Evolutionary conservation across 768 basidiomycete species (phyloP), one percentile per base, ranked within the genome.

Genomic region (Tulasnella sp.): DNA sequence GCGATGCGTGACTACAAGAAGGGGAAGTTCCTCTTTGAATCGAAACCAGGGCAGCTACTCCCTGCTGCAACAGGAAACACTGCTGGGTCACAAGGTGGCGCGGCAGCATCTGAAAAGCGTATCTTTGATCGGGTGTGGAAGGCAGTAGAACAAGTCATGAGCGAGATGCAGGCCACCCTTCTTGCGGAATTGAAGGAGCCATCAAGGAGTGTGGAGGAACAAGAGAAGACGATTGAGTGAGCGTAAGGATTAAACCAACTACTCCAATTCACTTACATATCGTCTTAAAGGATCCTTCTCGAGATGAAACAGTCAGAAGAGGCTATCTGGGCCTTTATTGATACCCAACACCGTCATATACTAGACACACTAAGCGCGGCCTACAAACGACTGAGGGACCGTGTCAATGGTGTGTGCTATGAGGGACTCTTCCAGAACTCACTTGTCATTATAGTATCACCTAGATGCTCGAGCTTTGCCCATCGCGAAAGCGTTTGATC

Each of bases 1-100:
- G 94, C 93, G 0, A 75, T 99, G 67, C 81, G 92, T 19, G 92
- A 96, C 65, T 99, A 98, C 75, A 94, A 94, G 73, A 97, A 96
- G 70, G 96, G 94, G 21, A 90, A 92, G 63, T 84, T 87, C 70
- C 75, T 97, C 27, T 77, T 94, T 45, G 87, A 92, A 66, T 85
- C 87, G 8, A 81, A 90, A n/a, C 89, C 92, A 0, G 85, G 84
- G 0, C 91, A 92, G 67, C 75, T 92, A 1, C 74, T 90, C 1
- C 85, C 91, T 2, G 76, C 81, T 19, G 62, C 70, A 1, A 60
- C 68, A 11, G 69, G 67, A 38, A 30, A 77, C 75, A 8, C 71
- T 76, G 11, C 84, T 82, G 65, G 83, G 84, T 62, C 77, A 76
- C 29, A 52, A 53, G 34, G 57, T 21, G 59, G 49, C 43, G n/a